phyloP scores from a whole-genome alignment of 1,284 basidiomycete genomes.

The Rhodotorula sp. region DNA sequence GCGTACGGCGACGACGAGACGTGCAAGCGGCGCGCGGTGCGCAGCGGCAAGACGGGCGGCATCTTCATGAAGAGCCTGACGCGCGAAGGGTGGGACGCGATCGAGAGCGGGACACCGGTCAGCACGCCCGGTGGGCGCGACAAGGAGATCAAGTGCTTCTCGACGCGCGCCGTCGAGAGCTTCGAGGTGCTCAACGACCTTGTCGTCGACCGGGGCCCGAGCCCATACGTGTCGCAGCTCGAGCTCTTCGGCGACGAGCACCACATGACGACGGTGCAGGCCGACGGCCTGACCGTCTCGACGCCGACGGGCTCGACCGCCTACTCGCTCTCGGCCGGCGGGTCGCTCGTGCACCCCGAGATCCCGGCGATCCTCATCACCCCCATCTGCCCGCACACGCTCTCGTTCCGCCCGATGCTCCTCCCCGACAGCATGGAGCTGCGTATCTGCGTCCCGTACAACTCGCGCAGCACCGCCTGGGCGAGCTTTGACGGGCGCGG shows the following conservation, averaged over 20 bases:
- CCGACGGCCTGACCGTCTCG: slow-evolving; percentile 92
- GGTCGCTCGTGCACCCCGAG: slow-evolving; percentile 95
- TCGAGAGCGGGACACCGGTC: slow-evolving; percentile 66
- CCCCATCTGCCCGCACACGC: slow-evolving; percentile 96
- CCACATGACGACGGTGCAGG: slow-evolving; percentile 98
- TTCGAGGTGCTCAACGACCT: slow-evolving; percentile 98
- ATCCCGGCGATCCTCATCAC: slow-evolving; percentile 96
- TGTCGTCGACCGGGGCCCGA: slow-evolving; percentile 96
- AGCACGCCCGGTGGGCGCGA: slow-evolving; percentile 55
- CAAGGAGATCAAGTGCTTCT: slow-evolving; percentile 97
- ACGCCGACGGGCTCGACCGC: slow-evolving; percentile 98
- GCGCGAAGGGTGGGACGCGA: slow-evolving; percentile 86
- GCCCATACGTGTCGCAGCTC: slow-evolving; percentile 92
- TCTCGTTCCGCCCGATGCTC: slow-evolving; percentile 98
- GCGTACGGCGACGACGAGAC: slow-evolving; percentile 64
- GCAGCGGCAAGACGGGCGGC: slow-evolving; percentile 86
- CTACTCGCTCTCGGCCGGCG: slow-evolving; percentile 97
- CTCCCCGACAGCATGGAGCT: slow-evolving; percentile 98
- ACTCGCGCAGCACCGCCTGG: slow-evolving; percentile 97
- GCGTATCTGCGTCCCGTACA: slow-evolving; percentile 96
- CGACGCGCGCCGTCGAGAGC: slow-evolving; percentile 89
- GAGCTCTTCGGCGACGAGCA: slow-evolving; percentile 98
- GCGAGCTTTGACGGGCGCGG: slow-evolving; percentile 98
- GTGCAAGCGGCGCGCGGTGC: slow-evolving; percentile 63
- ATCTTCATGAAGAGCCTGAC: slow-evolving; percentile 90